phyloP scores from a whole-genome alignment of 352 stramenopile species.

The Globisporangium viniferum region DNA sequence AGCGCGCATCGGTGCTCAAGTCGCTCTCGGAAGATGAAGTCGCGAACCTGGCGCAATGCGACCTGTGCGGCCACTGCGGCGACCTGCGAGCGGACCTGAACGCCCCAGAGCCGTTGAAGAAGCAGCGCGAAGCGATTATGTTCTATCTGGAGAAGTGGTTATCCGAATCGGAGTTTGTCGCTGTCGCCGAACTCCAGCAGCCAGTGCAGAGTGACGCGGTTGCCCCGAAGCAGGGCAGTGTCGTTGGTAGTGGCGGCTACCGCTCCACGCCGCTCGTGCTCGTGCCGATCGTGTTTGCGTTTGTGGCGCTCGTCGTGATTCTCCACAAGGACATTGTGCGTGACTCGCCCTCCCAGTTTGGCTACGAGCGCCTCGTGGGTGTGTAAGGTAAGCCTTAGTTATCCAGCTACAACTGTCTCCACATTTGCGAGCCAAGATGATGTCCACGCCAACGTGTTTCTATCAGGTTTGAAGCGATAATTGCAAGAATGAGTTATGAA shows the following conservation, averaged over 20 bases:
- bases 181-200: slow-evolving; percentile 17
- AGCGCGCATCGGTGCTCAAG: slow-evolving; percentile 66
- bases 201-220: slow-evolving; percentile 14
- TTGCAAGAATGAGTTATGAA: background rate
- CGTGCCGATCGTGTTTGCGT: slow-evolving; percentile 58
- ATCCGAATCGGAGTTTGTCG: slow-evolving; percentile 13
- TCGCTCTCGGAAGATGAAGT: slow-evolving; percentile 56
- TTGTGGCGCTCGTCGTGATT: slow-evolving; percentile 45
- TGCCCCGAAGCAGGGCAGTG: background rate
- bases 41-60: slow-evolving; percentile 69
- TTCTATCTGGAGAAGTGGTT: slow-evolving; percentile 68
- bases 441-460: background rate
- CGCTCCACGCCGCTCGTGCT: slow-evolving; percentile 62
- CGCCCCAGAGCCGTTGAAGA: slow-evolving; percentile 52
- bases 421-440: background rate
- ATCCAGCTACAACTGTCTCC: background rate
- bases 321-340: slow-evolving; percentile 56
- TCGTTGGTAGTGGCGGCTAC: slow-evolving; percentile 18
- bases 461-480: background rate
- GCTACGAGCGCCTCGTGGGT: slow-evolving; percentile 37
- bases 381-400: slow-evolving; percentile 3
- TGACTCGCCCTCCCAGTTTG: slow-evolving; percentile 32
- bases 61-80: slow-evolving; percentile 81
- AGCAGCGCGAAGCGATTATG: slow-evolving; percentile 65
- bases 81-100: slow-evolving; percentile 54